Percentiles rank a stretch among this genome's conserved stretches.
Evolutionary conservation across 2,329 filamentous ascomycete genomes (phyloP).

Genomic region (Sphaerostilbella broomeana): DNA sequence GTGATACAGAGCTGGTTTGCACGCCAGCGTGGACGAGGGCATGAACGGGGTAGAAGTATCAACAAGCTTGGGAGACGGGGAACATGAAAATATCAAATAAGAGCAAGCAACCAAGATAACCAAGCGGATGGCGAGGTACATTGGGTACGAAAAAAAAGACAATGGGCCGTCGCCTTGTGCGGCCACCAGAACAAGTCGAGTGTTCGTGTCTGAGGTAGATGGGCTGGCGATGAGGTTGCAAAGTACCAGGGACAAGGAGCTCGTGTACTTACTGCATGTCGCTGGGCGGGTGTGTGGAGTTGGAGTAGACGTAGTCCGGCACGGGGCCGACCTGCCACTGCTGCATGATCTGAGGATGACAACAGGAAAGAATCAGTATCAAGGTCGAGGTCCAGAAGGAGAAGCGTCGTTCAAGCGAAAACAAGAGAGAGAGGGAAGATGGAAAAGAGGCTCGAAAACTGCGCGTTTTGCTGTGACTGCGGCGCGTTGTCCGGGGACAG

Average conservation of each 20-base stretch:
- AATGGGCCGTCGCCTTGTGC: conserved; percentile 14
- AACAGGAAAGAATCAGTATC: conserved; percentile 19
- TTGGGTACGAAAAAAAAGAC: conserved; percentile 16
- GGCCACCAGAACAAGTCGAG: too few relatives aligned
- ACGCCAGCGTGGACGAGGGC: conserved; percentile 13
- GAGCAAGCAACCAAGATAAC: not conserved
- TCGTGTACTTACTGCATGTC: conserved; percentile 53
- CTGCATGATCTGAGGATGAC: conserved; percentile 46
- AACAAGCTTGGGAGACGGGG: too few relatives aligned
- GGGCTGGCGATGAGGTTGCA: conserved; percentile 17
- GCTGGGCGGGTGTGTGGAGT: conserved; percentile 47
- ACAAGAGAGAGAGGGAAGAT: conserved; percentile 8
- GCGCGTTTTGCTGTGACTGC: conserved; percentile 1
- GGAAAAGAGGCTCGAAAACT: not conserved
- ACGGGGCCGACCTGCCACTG: conserved; percentile 56
- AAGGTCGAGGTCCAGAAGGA: conserved; percentile 11
- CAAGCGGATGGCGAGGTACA: conserved; percentile 12
- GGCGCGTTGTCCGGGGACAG: conserved; percentile 2
- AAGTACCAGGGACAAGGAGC: conserved; percentile 28
- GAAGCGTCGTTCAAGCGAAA: conserved; percentile 7
- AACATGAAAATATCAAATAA: conserved; percentile 1
- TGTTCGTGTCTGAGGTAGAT: conserved; percentile 15
- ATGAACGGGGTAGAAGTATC: conserved; percentile 10
- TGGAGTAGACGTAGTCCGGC: conserved; percentile 53
- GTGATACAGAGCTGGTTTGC: conserved; percentile 21